Evolutionary conservation across 2,329 filamentous ascomycete species (phyloP).

Genomic region (Blastomyces silverae): DNA sequence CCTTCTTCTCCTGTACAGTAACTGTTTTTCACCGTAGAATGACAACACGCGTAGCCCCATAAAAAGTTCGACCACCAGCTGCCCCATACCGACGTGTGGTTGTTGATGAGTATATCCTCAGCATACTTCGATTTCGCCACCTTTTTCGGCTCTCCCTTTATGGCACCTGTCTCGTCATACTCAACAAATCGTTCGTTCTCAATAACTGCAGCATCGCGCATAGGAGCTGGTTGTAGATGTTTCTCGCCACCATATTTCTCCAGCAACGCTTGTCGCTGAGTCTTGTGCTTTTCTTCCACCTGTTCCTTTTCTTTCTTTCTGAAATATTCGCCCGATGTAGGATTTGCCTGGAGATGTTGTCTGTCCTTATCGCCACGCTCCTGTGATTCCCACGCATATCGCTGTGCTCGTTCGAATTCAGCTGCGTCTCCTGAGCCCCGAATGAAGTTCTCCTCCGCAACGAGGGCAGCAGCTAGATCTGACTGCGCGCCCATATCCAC

Average conservation of each 20-base stretch:
- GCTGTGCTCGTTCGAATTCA: slow-evolving; percentile 83
- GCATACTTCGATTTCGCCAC: slow-evolving; percentile 82
- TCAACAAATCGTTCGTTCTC: slow-evolving; percentile 86
- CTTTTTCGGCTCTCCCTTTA: slow-evolving; percentile 78
- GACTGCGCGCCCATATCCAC: slow-evolving; percentile 74
- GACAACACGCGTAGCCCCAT: slow-evolving; percentile 96
- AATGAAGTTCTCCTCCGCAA: slow-evolving; percentile 90
- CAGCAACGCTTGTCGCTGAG: slow-evolving; percentile 61
- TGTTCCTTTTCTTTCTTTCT: slow-evolving; percentile 75
- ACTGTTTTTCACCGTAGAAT: slow-evolving; percentile 88
- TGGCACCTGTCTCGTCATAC: slow-evolving; percentile 81
- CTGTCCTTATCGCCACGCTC: slow-evolving; percentile 71
- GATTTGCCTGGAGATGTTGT: slow-evolving; percentile 90
- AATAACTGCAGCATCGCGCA: slow-evolving; percentile 61
- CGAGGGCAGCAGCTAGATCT: slow-evolving; percentile 72
- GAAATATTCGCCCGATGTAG: slow-evolving; percentile 79
- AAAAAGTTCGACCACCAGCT: slow-evolving; percentile 95
- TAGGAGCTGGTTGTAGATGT: slow-evolving; percentile 52
- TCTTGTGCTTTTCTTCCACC: slow-evolving; percentile 59
- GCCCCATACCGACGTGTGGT: slow-evolving; percentile 88
- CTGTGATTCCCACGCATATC: slow-evolving; percentile 92
- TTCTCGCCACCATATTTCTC: slow-evolving; percentile 77
- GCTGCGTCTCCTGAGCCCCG: slow-evolving; percentile 81
- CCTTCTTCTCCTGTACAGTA: slow-evolving; percentile 94
- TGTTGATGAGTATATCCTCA: slow-evolving; percentile 81